Percentiles rank a stretch among this genome's conserved stretches.
These are phyloP conservation scores for Colletotrichum kahawae DNA, from an alignment of 2,329 filamentous ascomycete genomes.

Conservation along the genomic window DNA sequence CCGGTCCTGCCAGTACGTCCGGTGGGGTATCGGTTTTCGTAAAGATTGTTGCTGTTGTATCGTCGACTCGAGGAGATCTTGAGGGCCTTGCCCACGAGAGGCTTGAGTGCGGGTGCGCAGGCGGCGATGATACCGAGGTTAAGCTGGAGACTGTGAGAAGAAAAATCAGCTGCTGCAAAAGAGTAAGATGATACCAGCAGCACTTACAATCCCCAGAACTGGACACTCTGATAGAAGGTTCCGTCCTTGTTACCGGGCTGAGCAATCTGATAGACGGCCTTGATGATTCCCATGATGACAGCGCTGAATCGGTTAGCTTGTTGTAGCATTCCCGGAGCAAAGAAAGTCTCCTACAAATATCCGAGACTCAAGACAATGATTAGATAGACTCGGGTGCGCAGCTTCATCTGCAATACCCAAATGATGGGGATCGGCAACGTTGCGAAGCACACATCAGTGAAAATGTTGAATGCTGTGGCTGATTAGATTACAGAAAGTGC, in stretches of 20 bases:
- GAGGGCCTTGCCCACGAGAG: constrained; percentile 35
- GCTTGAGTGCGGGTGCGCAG: constrained; percentile 43
- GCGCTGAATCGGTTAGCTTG: constrained; percentile 29
- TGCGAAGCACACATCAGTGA: constrained; percentile 48
- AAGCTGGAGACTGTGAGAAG: constrained; percentile 39
- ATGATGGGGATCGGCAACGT: constrained; percentile 46
- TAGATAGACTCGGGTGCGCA: constrained; percentile 41
- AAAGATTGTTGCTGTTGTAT: constrained; percentile 1
- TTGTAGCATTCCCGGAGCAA: not conserved
- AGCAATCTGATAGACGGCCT: constrained; percentile 40
- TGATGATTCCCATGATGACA: constrained; percentile 43
- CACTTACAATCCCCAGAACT: constrained; percentile 39
- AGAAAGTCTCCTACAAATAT: constrained; percentile 38
- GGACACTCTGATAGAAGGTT: constrained; percentile 35
- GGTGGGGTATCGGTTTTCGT: constrained; percentile 14
- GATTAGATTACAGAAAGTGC: not conserved
- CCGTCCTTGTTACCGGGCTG: constrained; percentile 33
- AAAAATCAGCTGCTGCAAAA: not conserved
- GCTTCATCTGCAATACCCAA: constrained; percentile 44
- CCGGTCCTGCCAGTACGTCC: not conserved
- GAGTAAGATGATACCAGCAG: not conserved
- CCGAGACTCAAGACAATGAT: constrained; percentile 46
- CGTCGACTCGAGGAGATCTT: constrained; percentile 25
- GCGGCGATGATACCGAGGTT: constrained; percentile 44
- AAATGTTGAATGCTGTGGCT: constrained; percentile 41